Percentiles rank a stretch among this genome's conserved stretches.
Evolutionary conservation across 768 basidiomycete genomes (phyloP).

Genomic region (Russula ochroleuca): DNA sequence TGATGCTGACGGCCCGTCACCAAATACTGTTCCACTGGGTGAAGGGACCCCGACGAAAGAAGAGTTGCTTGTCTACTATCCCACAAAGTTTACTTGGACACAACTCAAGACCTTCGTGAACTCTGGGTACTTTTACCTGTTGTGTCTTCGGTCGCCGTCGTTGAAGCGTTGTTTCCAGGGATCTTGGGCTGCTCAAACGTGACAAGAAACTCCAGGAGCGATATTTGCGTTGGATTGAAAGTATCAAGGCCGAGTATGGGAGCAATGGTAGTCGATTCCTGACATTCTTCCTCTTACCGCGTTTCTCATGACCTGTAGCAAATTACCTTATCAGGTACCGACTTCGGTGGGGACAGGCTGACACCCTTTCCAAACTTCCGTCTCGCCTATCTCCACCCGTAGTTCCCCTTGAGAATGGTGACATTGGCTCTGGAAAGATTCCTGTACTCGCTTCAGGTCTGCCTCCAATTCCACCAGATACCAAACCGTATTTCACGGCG

Average conservation of each 20-base stretch:
- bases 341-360: constrained; percentile 71
- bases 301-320: constrained; percentile 40
- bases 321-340: constrained; percentile 66
- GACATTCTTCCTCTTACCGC: neutral
- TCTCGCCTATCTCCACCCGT: constrained; percentile 44
- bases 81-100: constrained; percentile 69
- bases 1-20: neutral
- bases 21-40: constrained; percentile 39
- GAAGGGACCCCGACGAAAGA: constrained; percentile 65
- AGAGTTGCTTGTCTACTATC: constrained; percentile 65
- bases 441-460: constrained; percentile 24
- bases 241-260: constrained; percentile 57
- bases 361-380: constrained; percentile 55
- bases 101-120: constrained; percentile 75
- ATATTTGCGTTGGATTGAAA: constrained; percentile 56
- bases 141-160: neutral
- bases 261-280: constrained; percentile 49
- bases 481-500: constrained; percentile 61
- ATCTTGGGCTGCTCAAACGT: constrained; percentile 75
- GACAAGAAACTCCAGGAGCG: constrained; percentile 63
- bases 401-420: neutral
- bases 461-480: constrained; percentile 36
- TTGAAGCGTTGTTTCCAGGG: constrained; percentile 40
- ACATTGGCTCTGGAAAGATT: neutral
- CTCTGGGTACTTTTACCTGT: constrained; percentile 52